These are phyloP conservation scores for Phyllachora maydis DNA, from an alignment of 2,329 filamentous ascomycete genomes.

Conservation along the genomic window DNA sequence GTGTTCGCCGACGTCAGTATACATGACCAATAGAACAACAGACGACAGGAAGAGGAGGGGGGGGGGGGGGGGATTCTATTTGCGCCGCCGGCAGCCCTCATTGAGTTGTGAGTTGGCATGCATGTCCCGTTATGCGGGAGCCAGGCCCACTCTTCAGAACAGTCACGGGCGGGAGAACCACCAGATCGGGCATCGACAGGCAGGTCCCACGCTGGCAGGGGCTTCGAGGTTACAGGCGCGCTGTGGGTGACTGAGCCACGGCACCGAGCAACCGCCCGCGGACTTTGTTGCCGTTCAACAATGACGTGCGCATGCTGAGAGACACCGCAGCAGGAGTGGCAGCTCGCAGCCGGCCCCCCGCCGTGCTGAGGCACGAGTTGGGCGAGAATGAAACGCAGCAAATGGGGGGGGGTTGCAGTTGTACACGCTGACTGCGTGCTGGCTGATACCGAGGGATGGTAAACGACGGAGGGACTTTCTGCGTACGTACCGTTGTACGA, in stretches of 20 bases:
- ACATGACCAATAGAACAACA: slow-evolving; percentile 13
- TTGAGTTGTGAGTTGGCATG: slow-evolving; percentile 36
- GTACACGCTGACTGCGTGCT: too few species aligned
- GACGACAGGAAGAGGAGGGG: slow-evolving; percentile 10
- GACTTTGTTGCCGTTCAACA: slow-evolving; percentile 1
- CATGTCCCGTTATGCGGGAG: slow-evolving; percentile 37
- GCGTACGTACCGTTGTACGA: too few species aligned
- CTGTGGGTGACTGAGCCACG: slow-evolving; percentile 1
- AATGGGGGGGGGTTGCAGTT: too few species aligned
- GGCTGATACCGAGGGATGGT: too few species aligned
- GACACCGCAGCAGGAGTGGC: slow-evolving; percentile 3
- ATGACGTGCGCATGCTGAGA: slow-evolving; percentile 4
- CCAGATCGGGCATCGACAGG: background rate
- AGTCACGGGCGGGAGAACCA: slow-evolving; percentile 8
- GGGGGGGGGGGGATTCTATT: slow-evolving; percentile 13
- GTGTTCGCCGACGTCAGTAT: slow-evolving; percentile 6
- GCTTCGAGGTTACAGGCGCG: slow-evolving; percentile 5
- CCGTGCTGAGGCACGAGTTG: too few species aligned
- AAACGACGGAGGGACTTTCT: too few species aligned
- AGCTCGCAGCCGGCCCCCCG: too few species aligned
- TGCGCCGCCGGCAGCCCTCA: too few species aligned
- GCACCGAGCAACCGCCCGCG: slow-evolving; percentile 1
- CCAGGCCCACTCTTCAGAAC: slow-evolving; percentile 21
- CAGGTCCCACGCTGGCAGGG: background rate
- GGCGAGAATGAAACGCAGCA: too few species aligned